These are phyloP conservation scores for Ganoderma sinense DNA, from an alignment of 1,284 basidiomycete genomes.

Conservation along the genomic window DNA sequence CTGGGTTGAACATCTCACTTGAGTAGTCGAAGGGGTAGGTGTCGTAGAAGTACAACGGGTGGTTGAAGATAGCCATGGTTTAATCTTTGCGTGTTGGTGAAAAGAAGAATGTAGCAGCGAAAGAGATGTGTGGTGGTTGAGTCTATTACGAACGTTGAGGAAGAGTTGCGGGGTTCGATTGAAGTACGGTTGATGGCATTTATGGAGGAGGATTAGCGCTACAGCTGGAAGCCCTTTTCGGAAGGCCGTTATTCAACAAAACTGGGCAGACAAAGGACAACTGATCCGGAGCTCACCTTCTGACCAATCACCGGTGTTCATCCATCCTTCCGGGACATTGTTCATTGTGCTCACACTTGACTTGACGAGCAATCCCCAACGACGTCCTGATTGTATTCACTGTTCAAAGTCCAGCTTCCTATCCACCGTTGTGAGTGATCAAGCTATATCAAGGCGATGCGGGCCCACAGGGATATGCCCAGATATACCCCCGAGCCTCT, in stretches of 20 bases:
- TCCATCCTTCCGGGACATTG: too few species aligned
- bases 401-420: too few species aligned
- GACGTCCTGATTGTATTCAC: background rate
- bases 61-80: background rate
- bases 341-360: too few species aligned
- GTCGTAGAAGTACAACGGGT: background rate
- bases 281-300: background rate
- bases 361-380: too few species aligned
- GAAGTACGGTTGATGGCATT: background rate
- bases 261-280: background rate
- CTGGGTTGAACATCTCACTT: background rate
- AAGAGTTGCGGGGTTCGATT: background rate
- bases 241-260: background rate
- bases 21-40: background rate
- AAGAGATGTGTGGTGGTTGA: background rate
- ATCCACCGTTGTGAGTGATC: background rate
- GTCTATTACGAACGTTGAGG: too few species aligned
- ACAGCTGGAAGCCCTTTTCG: background rate
- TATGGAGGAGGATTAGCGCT: background rate
- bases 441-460: too few species aligned
- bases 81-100: background rate
- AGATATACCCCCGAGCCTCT: background rate
- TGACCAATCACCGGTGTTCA: background rate
- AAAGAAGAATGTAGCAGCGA: too few species aligned
- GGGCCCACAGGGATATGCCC: too few species aligned